These are phyloP conservation scores for Hygrocybe coccinea DNA, from an alignment of 768 basidiomycete genomes.

Conservation along the genomic window DNA sequence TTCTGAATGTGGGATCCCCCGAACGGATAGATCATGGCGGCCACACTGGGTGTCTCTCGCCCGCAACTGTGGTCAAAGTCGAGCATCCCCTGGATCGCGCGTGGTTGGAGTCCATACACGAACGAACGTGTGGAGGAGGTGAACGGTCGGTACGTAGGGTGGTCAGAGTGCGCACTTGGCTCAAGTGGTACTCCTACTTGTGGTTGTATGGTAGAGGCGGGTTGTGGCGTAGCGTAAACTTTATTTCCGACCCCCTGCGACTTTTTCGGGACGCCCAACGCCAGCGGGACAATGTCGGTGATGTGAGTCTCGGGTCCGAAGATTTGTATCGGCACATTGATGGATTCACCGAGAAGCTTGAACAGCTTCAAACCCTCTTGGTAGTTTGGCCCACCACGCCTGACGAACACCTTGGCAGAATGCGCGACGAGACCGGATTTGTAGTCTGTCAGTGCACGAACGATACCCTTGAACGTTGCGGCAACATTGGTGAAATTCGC, in stretches of 20 bases:
- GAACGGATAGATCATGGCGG: slow-evolving; percentile 99
- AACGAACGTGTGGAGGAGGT: slow-evolving; percentile 92
- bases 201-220: no score
- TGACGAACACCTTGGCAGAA: slow-evolving; percentile 91
- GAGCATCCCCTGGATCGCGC: slow-evolving; percentile 94
- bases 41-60: slow-evolving; percentile 83
- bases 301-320: slow-evolving; percentile 99
- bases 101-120: slow-evolving; percentile 97
- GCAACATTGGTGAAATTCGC: slow-evolving; percentile 99
- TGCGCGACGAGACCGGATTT: slow-evolving; percentile 78
- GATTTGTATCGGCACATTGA: slow-evolving; percentile 95
- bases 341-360: slow-evolving; percentile 92
- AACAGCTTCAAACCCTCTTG: slow-evolving; percentile 97
- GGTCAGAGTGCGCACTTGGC: no score
- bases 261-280: no score
- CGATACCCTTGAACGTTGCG: slow-evolving; percentile 99
- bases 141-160: slow-evolving; percentile 90
- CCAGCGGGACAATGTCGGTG: slow-evolving; percentile 97
- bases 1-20: slow-evolving; percentile 99
- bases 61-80: slow-evolving; percentile 99
- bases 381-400: slow-evolving; percentile 98
- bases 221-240: no score
- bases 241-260: no score
- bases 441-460: slow-evolving; percentile 93
- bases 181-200: no score